These are phyloP conservation scores for Suillus hirtellus DNA, from an alignment of 768 basidiomycete species.

Conservation along the genomic window DNA sequence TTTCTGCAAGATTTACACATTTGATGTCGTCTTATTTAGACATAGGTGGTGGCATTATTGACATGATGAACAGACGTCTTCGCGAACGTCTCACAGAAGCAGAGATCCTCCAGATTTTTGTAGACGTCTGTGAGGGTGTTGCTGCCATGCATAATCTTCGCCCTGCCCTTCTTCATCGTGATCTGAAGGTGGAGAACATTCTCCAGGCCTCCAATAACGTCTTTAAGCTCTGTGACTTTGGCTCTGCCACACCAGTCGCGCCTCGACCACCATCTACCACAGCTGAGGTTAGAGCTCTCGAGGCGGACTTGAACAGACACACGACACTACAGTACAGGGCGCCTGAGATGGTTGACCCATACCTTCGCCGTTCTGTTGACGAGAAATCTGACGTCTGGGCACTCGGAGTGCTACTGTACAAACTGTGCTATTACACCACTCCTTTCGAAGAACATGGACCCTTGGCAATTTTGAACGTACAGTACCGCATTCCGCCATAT, in stretches of 20 bases:
- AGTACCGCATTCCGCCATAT: conserved; percentile 89
- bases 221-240: conserved; percentile 98
- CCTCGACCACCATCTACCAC: conserved; percentile 70
- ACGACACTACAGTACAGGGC: conserved; percentile 97
- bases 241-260: conserved; percentile 80
- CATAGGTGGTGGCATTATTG: conserved; percentile 95
- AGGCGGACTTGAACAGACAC: conserved; percentile 89
- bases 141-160: conserved; percentile 94
- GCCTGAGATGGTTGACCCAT: conserved; percentile 98
- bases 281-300: conserved; percentile 83
- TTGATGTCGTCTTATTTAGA: conserved; percentile 11
- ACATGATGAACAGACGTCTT: conserved; percentile 98
- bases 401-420: conserved; percentile 93
- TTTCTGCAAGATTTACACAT: conserved; percentile 4
- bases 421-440: conserved; percentile 98
- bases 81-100: conserved; percentile 92
- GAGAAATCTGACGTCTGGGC: conserved; percentile 99
- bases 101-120: conserved; percentile 97
- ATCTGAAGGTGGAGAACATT: conserved; percentile 99
- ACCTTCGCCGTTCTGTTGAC: conserved; percentile 79
- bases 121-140: conserved; percentile 95
- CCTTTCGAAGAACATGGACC: conserved; percentile 99
- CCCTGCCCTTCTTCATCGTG: conserved; percentile 90
- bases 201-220: conserved; percentile 80
- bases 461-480: conserved; percentile 93